Conservation (phyloP, 2,329 filamentous ascomycete species). For the Huntiella bhutanensis region DNA sequence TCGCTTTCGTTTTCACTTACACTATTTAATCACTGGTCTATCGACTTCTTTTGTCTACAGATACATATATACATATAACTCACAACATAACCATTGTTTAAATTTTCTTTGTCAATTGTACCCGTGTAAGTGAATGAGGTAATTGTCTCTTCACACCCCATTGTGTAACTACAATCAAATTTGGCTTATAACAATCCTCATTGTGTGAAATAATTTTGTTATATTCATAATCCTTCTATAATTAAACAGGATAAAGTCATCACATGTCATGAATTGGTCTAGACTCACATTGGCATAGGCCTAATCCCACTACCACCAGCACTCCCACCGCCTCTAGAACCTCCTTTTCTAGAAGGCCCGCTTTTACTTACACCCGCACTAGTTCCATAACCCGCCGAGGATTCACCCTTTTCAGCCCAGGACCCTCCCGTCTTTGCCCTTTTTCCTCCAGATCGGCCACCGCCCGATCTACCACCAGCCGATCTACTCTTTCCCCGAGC, state of each 20-base stretch:
- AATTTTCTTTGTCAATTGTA: not conserved
- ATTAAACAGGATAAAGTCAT: not conserved
- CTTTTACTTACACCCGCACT: slow-evolving; percentile 1
- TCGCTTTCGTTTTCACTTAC: not conserved
- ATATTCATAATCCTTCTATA: not conserved
- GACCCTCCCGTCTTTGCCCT: not conserved
- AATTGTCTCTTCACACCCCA: not conserved
- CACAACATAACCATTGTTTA: not conserved
- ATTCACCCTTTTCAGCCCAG: not conserved
- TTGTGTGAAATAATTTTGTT: not conserved
- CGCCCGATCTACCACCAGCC: not conserved
- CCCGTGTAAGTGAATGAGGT: too few species aligned
- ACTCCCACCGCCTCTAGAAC: slow-evolving; percentile 12
- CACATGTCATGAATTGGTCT: not conserved
- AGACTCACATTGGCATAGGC: slow-evolving; percentile 9
- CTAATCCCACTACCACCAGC: slow-evolving; percentile 6
- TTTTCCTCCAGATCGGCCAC: not conserved
- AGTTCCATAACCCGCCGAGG: not conserved
- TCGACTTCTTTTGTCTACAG: too few species aligned
- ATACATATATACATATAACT: not conserved
- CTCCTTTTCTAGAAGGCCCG: not conserved
- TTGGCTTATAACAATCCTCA: too few species aligned
- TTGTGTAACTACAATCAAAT: not conserved
- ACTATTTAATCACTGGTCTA: not conserved
- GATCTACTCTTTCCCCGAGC: not conserved